Conservation (phyloP, 2,329 filamentous ascomycete genomes). For the Xylariaceae sp. region DNA sequence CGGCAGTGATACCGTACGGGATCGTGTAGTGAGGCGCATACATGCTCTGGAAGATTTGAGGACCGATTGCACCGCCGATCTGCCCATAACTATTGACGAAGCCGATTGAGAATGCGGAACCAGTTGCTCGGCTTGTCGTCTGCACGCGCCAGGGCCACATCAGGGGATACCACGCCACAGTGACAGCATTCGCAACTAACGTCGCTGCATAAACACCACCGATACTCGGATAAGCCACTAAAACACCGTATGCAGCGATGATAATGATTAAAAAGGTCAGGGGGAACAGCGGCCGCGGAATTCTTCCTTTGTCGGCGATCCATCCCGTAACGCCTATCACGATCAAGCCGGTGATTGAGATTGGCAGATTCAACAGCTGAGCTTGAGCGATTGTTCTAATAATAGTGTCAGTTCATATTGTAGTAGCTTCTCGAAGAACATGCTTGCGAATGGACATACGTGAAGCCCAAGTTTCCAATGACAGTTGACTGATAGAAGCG, state of each 20-base stretch:
- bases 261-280: constrained; percentile 41
- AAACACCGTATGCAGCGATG: constrained; percentile 41
- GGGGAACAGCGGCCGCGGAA: constrained; percentile 42
- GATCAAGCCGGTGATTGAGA: constrained; percentile 38
- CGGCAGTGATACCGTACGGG: constrained; percentile 42
- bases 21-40: constrained; percentile 44
- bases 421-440: not conserved
- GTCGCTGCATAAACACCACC: constrained; percentile 46
- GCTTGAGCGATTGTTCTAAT: constrained; percentile 40
- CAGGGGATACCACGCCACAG: constrained; percentile 42
- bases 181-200: constrained; percentile 40
- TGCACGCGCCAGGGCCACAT: constrained; percentile 53
- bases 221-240: constrained; percentile 42
- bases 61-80: constrained; percentile 44
- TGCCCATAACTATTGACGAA: constrained; percentile 49
- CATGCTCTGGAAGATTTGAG: constrained; percentile 42
- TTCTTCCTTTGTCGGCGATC: constrained; percentile 38
- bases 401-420: not conserved
- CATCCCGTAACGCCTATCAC: constrained; percentile 41
- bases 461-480: constrained; percentile 39
- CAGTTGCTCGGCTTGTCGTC: constrained; percentile 42
- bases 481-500: constrained; percentile 41
- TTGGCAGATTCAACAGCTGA: constrained; percentile 48
- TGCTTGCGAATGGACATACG: constrained; percentile 26
- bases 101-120: constrained; percentile 46